These are phyloP conservation scores for Plenodomus tracheiphilus DNA, from an alignment of 2,329 filamentous ascomycete genomes.

Conservation along the genomic window DNA sequence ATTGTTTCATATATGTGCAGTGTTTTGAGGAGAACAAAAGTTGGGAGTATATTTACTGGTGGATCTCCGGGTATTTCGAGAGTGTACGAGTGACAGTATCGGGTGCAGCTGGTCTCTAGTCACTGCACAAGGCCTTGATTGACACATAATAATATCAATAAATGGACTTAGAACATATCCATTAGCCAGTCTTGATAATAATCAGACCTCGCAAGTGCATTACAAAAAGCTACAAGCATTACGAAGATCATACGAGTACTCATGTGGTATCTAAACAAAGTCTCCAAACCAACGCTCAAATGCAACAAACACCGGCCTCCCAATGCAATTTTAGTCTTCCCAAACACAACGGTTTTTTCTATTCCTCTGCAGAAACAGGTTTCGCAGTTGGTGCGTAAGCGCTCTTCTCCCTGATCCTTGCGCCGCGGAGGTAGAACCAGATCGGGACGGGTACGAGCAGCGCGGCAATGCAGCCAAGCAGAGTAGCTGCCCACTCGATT, in stretches of 20 bases:
- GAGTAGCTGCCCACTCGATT: conserved; percentile 51
- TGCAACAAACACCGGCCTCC: background rate
- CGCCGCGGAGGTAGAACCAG: conserved; percentile 50
- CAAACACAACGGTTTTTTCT: background rate
- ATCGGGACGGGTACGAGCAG: conserved; percentile 52
- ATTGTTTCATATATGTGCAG: too few species aligned
- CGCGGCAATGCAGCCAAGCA: conserved; percentile 50
- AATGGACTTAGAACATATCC: too few species aligned
- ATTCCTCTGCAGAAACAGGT: background rate
- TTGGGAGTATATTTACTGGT: too few species aligned
- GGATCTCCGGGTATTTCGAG: too few species aligned
- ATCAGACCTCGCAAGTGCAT: background rate
- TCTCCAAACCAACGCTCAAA: background rate
- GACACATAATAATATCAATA: too few species aligned
- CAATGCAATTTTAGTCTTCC: background rate
- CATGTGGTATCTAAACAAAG: background rate
- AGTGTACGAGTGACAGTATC: too few species aligned
- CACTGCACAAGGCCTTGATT: too few species aligned
- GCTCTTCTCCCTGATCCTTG: conserved; percentile 50
- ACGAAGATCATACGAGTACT: background rate
- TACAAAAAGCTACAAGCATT: background rate
- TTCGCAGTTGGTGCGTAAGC: conserved; percentile 47
- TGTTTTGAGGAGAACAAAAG: too few species aligned
- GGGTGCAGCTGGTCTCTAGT: too few species aligned
- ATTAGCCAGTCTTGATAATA: too few species aligned